phyloP scores from a whole-genome alignment of 306 rosid species.

The Elaeagnus macrophylla region DNA sequence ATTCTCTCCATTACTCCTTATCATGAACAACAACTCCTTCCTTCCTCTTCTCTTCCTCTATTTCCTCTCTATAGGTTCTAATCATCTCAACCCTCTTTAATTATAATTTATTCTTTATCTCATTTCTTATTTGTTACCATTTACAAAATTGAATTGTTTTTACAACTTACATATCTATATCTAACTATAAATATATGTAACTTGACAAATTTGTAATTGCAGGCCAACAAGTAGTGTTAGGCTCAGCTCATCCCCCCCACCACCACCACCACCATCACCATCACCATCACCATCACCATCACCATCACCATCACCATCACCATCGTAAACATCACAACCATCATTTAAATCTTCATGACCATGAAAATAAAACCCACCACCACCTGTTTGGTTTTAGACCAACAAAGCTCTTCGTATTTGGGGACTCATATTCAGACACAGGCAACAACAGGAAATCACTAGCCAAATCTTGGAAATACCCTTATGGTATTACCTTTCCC shows the following conservation, averaged over 20 bases:
- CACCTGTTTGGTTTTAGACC: constrained; percentile 17
- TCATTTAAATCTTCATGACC: no score
- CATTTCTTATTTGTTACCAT: background rate
- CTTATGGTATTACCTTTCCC: constrained; percentile 47
- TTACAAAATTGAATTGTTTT: background rate
- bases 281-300: background rate
- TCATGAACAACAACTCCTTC: constrained; percentile 12
- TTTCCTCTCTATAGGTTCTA: constrained; percentile 10
- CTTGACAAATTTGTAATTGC: background rate
- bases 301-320: no score
- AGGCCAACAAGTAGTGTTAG: constrained; percentile 8
- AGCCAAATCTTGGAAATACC: constrained; percentile 36
- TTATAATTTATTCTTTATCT: background rate
- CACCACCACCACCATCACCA: constrained; percentile 7
- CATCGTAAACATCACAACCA: background rate
- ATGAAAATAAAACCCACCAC: background rate
- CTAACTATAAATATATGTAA: no score
- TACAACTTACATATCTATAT: no score
- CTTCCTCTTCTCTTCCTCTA: constrained; percentile 10
- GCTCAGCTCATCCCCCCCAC: constrained; percentile 4
- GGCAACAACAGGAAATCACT: constrained; percentile 36
- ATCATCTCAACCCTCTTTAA: no score
- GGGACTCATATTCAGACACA: constrained; percentile 44
- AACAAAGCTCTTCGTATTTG: constrained; percentile 39
- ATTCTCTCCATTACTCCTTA: background rate